Conservation (phyloP, 2,329 filamentous ascomycete species). For the Aspergillus eucalypticola region DNA sequence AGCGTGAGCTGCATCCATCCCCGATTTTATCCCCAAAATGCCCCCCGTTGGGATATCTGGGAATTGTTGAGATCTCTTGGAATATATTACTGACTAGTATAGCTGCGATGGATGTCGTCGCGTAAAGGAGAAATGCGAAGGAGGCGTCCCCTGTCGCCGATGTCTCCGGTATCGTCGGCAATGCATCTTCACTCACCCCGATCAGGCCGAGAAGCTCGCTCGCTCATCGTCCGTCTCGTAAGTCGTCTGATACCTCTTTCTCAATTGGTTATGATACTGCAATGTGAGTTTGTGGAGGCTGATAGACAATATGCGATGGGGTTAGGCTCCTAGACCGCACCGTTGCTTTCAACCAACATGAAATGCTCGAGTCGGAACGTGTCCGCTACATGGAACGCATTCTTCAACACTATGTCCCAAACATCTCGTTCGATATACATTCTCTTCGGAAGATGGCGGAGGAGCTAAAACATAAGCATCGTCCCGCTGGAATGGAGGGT, state of each 20-base stretch:
- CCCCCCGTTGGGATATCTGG: not conserved
- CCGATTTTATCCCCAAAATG: not conserved
- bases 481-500: conserved; percentile 31
- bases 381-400: conserved; percentile 50
- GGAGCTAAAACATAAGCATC: conserved; percentile 43
- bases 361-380: conserved; percentile 39
- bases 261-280: not conserved
- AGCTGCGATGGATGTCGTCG: conserved; percentile 58
- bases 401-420: conserved; percentile 51
- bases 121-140: conserved; percentile 60
- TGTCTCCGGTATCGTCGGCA: conserved; percentile 54
- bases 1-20: conserved; percentile 34
- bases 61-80: not conserved
- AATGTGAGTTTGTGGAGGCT: not conserved
- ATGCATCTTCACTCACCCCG: conserved; percentile 51
- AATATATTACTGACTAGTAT: not conserved
- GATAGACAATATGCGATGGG: not conserved
- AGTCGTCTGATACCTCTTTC: conserved; percentile 12
- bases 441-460: conserved; percentile 48
- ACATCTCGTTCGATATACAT: conserved; percentile 45
- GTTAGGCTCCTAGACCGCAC: conserved; percentile 33
- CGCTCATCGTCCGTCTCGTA: conserved; percentile 37
- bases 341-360: conserved; percentile 34
- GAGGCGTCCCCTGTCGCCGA: conserved; percentile 55
- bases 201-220: conserved; percentile 33